Percentiles rank a stretch among this genome's conserved stretches.
Evolutionary conservation across 768 basidiomycete genomes (phyloP).

Genomic region (Trametes cubensis): DNA sequence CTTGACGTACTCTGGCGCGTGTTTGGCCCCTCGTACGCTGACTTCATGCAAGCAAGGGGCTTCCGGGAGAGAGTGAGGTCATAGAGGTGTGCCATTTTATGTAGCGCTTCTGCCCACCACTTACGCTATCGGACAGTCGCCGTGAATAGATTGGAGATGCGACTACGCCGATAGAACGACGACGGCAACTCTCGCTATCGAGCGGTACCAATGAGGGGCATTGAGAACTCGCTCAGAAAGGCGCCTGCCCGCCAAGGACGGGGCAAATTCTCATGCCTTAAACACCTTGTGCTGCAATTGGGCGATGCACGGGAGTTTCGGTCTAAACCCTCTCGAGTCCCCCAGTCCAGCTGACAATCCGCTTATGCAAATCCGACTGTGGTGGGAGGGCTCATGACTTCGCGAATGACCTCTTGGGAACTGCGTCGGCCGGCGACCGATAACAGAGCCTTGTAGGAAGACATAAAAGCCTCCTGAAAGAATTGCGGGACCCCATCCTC

Average conservation of each 20-base stretch:
- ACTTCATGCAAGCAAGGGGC: background rate
- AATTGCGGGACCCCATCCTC: constrained; percentile 20
- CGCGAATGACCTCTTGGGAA: constrained; percentile 24
- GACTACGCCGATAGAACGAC: constrained; percentile 15
- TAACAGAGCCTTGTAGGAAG: constrained; percentile 13
- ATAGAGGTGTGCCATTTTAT: background rate
- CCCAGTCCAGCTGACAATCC: constrained; percentile 25
- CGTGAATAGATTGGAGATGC: constrained; percentile 16
- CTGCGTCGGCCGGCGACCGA: constrained; percentile 14
- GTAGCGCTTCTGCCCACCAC: background rate
- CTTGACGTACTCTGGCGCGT: constrained; percentile 11
- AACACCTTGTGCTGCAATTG: constrained; percentile 16
- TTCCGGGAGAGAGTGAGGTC: background rate
- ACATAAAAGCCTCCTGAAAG: constrained; percentile 24
- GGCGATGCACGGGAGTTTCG: constrained; percentile 10
- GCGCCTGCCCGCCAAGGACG: constrained; percentile 9
- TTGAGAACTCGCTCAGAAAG: constrained; percentile 4
- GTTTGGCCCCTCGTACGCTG: background rate
- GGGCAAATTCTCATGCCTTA: constrained; percentile 16
- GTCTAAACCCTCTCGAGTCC: constrained; percentile 24
- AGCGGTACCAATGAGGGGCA: constrained; percentile 7
- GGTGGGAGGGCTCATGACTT: constrained; percentile 28
- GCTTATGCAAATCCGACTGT: constrained; percentile 20
- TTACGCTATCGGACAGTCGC: background rate
- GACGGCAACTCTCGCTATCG: constrained; percentile 7